Percentiles rank a stretch among this genome's conserved stretches.
Conservation (phyloP, 257 asterid genomes). For the Petunia axillaris region DNA sequence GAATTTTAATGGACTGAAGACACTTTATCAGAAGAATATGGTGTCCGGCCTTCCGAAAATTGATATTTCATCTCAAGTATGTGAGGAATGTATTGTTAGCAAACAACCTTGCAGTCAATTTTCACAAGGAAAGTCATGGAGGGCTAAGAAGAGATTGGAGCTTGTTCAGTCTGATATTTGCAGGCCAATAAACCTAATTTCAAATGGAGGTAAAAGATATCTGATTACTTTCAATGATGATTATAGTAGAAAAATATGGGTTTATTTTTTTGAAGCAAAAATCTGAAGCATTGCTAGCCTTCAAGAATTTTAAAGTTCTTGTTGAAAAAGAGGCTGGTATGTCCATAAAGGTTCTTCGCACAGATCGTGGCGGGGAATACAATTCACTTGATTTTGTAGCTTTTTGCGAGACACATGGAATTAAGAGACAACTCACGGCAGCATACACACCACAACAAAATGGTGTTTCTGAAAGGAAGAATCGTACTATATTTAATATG, state of each 20-base stretch:
- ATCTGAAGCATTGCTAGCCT: too few species aligned
- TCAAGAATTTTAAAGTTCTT: too few species aligned
- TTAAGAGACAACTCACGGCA: too few species aligned
- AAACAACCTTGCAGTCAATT: background rate
- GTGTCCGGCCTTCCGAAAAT: background rate
- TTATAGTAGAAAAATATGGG: background rate
- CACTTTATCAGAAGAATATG: constrained; percentile 6
- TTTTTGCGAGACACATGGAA: too few species aligned
- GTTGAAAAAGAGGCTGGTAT: too few species aligned
- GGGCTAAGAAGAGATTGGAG: background rate
- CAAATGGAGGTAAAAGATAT: background rate
- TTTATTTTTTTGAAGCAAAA: too few species aligned
- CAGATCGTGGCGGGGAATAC: too few species aligned
- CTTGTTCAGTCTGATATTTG: background rate
- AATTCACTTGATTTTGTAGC: too few species aligned
- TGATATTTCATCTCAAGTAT: background rate
- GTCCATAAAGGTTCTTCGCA: too few species aligned
- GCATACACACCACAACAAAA: too few species aligned
- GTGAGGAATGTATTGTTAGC: background rate
- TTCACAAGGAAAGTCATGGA: background rate
- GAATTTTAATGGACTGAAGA: background rate
- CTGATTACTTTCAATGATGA: background rate
- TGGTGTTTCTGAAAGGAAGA: too few species aligned
- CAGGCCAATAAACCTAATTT: background rate
- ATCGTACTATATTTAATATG: too few species aligned